Conservation (phyloP, 495 filamentous ascomycete species). For the Tuber borchii region DNA sequence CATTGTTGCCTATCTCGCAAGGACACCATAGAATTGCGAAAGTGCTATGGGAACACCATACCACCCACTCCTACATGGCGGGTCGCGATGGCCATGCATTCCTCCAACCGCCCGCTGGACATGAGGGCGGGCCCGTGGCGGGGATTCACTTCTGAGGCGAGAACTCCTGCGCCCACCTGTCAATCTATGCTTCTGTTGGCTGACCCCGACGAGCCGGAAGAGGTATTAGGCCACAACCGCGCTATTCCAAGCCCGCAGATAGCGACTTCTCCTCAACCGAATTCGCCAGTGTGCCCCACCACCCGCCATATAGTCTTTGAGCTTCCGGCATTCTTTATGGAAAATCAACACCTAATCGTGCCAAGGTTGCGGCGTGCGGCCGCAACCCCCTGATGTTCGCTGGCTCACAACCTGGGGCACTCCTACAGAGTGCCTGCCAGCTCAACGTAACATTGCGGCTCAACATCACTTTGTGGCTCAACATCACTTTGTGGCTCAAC, state of each 20-base stretch:
- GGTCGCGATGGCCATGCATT: not conserved
- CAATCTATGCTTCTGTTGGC: no score
- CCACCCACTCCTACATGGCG: not conserved
- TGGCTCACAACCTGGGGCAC: no score
- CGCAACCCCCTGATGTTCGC: no score
- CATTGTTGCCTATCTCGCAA: conserved; percentile 12
- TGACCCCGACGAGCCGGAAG: no score
- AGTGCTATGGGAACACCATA: not conserved
- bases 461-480: no score
- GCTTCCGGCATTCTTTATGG: not conserved
- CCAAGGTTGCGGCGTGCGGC: no score
- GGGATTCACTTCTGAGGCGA: not conserved
- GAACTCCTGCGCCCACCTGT: no score
- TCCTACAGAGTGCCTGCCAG: no score
- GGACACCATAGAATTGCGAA: not conserved
- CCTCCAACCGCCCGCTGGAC: no score
- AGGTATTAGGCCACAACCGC: no score
- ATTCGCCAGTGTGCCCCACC: not conserved
- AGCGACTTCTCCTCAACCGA: not conserved
- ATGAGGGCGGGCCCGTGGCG: not conserved
- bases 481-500: no score
- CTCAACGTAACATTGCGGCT: no score
- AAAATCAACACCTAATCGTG: not conserved
- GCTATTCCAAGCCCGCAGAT: not conserved
- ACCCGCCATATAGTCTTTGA: not conserved